Conservation (phyloP, 2,329 filamentous ascomycete species). For the Cercospora zeae-maydis region DNA sequence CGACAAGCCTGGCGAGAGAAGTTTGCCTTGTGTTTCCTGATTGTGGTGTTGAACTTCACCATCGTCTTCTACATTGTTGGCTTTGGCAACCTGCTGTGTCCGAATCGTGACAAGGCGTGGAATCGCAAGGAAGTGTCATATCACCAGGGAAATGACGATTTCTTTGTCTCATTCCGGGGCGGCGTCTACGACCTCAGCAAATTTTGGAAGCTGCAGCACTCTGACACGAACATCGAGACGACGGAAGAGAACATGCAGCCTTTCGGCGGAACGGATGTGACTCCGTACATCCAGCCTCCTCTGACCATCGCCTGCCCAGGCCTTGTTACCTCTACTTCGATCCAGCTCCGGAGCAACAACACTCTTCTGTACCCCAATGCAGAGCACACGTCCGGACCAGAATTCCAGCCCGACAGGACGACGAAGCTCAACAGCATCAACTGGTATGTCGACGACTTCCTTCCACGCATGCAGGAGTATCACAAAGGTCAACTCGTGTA, state of each 20-base stretch:
- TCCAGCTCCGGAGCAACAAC: slow-evolving; percentile 64
- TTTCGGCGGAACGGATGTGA: slow-evolving; percentile 73
- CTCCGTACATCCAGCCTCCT: slow-evolving; percentile 80
- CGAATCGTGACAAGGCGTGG: slow-evolving; percentile 90
- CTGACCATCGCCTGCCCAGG: slow-evolving; percentile 70
- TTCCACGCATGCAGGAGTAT: slow-evolving; percentile 76
- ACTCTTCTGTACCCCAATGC: slow-evolving; percentile 51
- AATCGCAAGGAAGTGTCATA: slow-evolving; percentile 62
- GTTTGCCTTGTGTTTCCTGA: slow-evolving; percentile 74
- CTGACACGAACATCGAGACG: slow-evolving; percentile 60
- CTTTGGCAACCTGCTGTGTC: slow-evolving; percentile 82
- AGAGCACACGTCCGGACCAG: slow-evolving; percentile 66
- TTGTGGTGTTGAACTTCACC: slow-evolving; percentile 72
- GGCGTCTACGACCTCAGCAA: slow-evolving; percentile 88
- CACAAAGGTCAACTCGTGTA: slow-evolving; percentile 85
- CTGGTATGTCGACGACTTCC: slow-evolving; percentile 76
- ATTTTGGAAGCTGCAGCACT: slow-evolving; percentile 83
- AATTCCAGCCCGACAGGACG: slow-evolving; percentile 50
- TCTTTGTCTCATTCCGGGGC: slow-evolving; percentile 82
- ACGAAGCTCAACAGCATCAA: slow-evolving; percentile 59
- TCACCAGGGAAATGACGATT: slow-evolving; percentile 72
- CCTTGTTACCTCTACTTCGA: slow-evolving; percentile 56
- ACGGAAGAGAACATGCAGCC: slow-evolving; percentile 67
- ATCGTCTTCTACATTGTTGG: slow-evolving; percentile 90
- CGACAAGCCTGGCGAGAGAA: slow-evolving; percentile 98